These are phyloP conservation scores for Metschnikowia lachancei DNA, from an alignment of 805 yeast species.

Conservation along the genomic window DNA sequence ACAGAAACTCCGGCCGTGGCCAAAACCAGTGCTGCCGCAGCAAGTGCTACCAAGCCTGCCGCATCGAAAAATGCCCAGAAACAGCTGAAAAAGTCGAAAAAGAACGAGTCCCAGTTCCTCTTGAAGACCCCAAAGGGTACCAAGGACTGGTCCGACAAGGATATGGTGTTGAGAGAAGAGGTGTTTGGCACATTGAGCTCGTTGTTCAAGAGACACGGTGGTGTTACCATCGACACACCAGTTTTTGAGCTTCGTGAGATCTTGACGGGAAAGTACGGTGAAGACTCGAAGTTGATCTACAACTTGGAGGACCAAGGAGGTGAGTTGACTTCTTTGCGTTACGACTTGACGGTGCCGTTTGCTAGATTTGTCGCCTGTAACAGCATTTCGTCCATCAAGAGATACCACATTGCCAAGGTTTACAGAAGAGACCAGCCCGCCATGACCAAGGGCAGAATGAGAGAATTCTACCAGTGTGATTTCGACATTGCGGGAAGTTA, in stretches of 20 bases:
- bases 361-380: slow-evolving; percentile 97
- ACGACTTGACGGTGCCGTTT: slow-evolving; percentile 97
- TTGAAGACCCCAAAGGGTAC: slow-evolving; percentile 96
- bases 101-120: slow-evolving; percentile 57
- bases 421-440: slow-evolving; percentile 99
- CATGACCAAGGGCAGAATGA: slow-evolving; percentile 99
- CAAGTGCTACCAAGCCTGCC: slow-evolving; percentile 10
- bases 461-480: slow-evolving; percentile 99
- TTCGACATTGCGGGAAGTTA: slow-evolving; percentile 93
- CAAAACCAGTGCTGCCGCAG: slow-evolving; percentile 8
- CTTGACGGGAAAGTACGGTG: slow-evolving; percentile 96
- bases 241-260: slow-evolving; percentile 96
- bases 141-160: slow-evolving; percentile 98
- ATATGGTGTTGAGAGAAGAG: slow-evolving; percentile 91
- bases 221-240: slow-evolving; percentile 97
- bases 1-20: slow-evolving; percentile 20
- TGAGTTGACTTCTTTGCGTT: slow-evolving; percentile 89
- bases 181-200: slow-evolving; percentile 69
- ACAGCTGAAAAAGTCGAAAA: slow-evolving; percentile 36
- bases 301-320: slow-evolving; percentile 99
- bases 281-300: slow-evolving; percentile 93
- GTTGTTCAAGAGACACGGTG: slow-evolving; percentile 93
- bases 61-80: slow-evolving; percentile 8
- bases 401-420: slow-evolving; percentile 97
- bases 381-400: slow-evolving; percentile 81